These are phyloP conservation scores for Micromonas commoda DNA, from an alignment of 139 green algal species.

Conservation along the genomic window DNA sequence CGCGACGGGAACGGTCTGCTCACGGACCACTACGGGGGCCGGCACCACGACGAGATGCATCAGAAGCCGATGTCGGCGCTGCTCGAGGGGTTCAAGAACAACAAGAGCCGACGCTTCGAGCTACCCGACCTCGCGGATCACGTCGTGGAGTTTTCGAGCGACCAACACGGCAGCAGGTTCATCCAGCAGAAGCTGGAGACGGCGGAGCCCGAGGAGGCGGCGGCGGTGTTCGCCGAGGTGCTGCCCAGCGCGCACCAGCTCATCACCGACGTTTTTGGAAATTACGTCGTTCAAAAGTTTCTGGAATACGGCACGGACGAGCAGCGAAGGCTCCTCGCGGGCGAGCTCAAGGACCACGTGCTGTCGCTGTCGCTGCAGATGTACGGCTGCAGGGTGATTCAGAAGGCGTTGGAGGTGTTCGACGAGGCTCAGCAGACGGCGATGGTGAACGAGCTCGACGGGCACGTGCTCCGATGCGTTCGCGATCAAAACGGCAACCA, in stretches of 20 bases:
- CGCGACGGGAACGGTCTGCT: background rate
- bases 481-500: constrained; percentile 95
- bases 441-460: constrained; percentile 60
- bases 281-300: constrained; percentile 79
- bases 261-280: constrained; percentile 87
- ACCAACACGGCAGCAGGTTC: constrained; percentile 86
- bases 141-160: constrained; percentile 68
- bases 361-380: constrained; percentile 71
- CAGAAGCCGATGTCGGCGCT: constrained; percentile 29
- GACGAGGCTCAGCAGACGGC: constrained; percentile 30
- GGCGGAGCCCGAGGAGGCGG: constrained; percentile 45
- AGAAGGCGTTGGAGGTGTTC: constrained; percentile 71
- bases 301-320: constrained; percentile 58
- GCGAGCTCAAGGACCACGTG: constrained; percentile 43
- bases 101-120: constrained; percentile 52
- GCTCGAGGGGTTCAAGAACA: constrained; percentile 73
- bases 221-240: constrained; percentile 60
- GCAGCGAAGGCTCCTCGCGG: constrained; percentile 34
- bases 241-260: constrained; percentile 52
- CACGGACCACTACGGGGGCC: background rate
- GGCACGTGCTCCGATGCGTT: constrained; percentile 63
- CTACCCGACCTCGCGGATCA: constrained; percentile 34
- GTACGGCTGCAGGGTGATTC: constrained; percentile 90
- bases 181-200: constrained; percentile 84
- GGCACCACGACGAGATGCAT: background rate